Base-by-base conservation (phyloP, 257 asterid species). In the Agastache rugosa region DNA sequence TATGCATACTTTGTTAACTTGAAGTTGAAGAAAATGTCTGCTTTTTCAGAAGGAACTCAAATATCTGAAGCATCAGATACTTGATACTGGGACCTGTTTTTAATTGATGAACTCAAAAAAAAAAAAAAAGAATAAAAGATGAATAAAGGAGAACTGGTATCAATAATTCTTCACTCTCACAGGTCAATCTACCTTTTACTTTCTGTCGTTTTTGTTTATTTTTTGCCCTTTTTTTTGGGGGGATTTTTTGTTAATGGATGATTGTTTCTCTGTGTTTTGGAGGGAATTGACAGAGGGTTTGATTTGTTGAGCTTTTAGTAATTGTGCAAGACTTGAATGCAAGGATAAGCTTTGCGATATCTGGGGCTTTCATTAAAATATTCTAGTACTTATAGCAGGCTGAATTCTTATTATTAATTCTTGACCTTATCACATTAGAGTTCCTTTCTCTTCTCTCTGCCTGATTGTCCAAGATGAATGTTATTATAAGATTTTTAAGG, bases 31-130 rank as follows among this genome's bases (percentile, higher is more conserved):
- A 9, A 41, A 34, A 4, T 47, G 34, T 39, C 23, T 60, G 58
- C 62, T 44, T 34, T 62, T 73, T 17, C 55, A 37, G 23, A 70
- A 55, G 75, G 50, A 59, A 59, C 68, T 41, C 60, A 58, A 59
- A 72, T 20, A 53, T 41, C 25, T 56, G 67, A 55, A 69, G n/a
- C 65, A 12, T 34, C 25, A 31, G 2, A 58, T 47, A n/a, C 16
- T 16, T 27, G 19, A 11, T 34, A 42, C 20, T 11, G 3, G 5
- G 27, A 19, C 59, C 59, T 53, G 5, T 53, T 17, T 50, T 17
- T 20, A 53, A 9, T 53, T 17, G 59, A 17, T 53, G 59, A 53
- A 53, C 23, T 53, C 14, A 22, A 53, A 53, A 19, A 17, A 19
- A 31, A 31, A 31, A 0, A 5, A 31, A 31, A 29, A 29, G 4